Conservation (phyloP, 2,329 filamentous ascomycete species). For the Aspergillus sojae region DNA sequence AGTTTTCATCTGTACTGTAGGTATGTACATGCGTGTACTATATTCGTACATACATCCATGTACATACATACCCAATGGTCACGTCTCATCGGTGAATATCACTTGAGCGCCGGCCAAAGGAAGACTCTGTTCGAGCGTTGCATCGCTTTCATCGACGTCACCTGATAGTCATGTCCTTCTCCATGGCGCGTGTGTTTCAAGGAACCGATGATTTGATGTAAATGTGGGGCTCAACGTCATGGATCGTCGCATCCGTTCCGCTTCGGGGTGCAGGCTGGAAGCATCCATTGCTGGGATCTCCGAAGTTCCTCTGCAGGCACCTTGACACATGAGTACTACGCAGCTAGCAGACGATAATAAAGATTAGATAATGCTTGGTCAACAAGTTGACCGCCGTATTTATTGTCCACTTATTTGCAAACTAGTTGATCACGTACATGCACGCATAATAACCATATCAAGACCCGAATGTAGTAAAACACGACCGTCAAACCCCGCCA, state of each 20-base stretch:
- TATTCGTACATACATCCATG: not conserved
- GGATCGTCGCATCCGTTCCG: slow-evolving; percentile 2
- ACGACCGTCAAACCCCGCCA: not conserved
- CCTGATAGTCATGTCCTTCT: slow-evolving; percentile 24
- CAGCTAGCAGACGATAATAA: not conserved
- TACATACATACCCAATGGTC: not conserved
- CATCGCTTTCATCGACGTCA: slow-evolving; percentile 27
- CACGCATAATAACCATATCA: not conserved
- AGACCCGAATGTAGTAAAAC: not conserved
- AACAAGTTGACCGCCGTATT: not conserved
- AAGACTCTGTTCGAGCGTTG: not conserved
- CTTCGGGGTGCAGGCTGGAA: not conserved
- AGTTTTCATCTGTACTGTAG: not conserved
- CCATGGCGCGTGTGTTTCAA: not conserved
- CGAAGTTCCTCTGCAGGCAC: not conserved
- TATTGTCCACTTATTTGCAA: slow-evolving; percentile 5
- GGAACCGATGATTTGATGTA: slow-evolving; percentile 1
- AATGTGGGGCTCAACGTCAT: slow-evolving; percentile 1
- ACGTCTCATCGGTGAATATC: not conserved
- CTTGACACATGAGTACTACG: not conserved
- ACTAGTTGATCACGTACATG: not conserved
- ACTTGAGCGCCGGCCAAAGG: not conserved
- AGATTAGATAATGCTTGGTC: not conserved
- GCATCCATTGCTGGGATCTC: not conserved
- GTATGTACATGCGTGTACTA: not conserved